These are phyloP conservation scores for Phyllosticta citriasiana DNA, from an alignment of 2,329 filamentous ascomycete species.

Conservation along the genomic window DNA sequence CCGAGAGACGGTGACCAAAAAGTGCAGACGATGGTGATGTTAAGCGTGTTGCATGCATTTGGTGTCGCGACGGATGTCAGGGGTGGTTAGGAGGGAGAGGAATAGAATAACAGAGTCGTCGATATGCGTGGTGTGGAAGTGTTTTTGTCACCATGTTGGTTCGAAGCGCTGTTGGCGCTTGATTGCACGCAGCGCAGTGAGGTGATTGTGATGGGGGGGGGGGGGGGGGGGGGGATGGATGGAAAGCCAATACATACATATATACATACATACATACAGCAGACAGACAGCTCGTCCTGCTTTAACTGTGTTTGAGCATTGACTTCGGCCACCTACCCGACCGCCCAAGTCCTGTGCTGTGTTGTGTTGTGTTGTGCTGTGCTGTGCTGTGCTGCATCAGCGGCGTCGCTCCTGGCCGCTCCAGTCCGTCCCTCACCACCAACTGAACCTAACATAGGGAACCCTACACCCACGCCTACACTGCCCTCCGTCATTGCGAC, in stretches of 20 bases:
- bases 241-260: not conserved
- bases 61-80: not conserved
- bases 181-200: not conserved
- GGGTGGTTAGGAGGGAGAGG: not conserved
- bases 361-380: not conserved
- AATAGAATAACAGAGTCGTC: too few relatives aligned
- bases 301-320: slow-evolving; percentile 7
- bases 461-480: not conserved
- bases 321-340: not conserved
- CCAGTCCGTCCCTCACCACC: not conserved
- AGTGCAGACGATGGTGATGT: not conserved
- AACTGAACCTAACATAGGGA: not conserved
- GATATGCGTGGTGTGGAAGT: not conserved
- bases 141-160: not conserved
- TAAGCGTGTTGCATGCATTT: not conserved
- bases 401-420: not conserved
- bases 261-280: too few relatives aligned
- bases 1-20: not conserved
- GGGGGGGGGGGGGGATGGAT: too few relatives aligned
- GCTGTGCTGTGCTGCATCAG: not conserved
- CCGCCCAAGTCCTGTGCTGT: not conserved
- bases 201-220: not conserved
- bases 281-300: not conserved
- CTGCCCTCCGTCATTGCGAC: slow-evolving; percentile 3
- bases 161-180: not conserved